A percentile compares a stretch with the other conserved stretches of the same genome.
Conservation (phyloP, 2,329 filamentous ascomycete genomes). For the Aspergillus sp. region DNA sequence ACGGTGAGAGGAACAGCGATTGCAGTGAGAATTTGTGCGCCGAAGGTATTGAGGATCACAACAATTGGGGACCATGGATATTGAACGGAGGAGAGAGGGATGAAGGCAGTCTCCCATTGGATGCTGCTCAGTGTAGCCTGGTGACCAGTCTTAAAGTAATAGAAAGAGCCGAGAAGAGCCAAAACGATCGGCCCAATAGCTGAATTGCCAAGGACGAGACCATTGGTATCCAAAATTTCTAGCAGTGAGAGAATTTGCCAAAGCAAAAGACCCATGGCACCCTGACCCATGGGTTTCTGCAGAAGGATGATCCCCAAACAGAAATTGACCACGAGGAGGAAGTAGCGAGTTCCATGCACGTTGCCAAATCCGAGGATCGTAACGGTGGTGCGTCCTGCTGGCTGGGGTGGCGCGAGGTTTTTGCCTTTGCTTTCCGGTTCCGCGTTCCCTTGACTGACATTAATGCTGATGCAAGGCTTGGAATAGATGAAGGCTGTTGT, state of each 20-base stretch:
- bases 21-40: constrained; percentile 80
- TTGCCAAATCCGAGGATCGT: constrained; percentile 91
- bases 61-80: constrained; percentile 90
- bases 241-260: constrained; percentile 84
- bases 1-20: constrained; percentile 77
- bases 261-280: constrained; percentile 76
- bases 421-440: constrained; percentile 50
- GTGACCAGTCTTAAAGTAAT: constrained; percentile 98
- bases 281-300: constrained; percentile 92
- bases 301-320: constrained; percentile 75
- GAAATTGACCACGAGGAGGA: constrained; percentile 79
- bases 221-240: constrained; percentile 65
- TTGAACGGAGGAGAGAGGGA: constrained; percentile 76
- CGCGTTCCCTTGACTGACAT: constrained; percentile 51
- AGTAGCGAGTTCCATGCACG: constrained; percentile 85
- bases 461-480: constrained; percentile 78
- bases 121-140: constrained; percentile 84
- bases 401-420: constrained; percentile 21
- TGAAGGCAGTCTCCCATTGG: constrained; percentile 95
- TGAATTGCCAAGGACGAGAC: constrained; percentile 59
- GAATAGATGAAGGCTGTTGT: constrained; percentile 84
- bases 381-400: constrained; percentile 53
- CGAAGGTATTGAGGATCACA: constrained; percentile 83
- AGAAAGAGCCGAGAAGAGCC: constrained; percentile 84
- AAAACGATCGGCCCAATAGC: constrained; percentile 82